phyloP scores from a whole-genome alignment of 148 eudicot genomes.

The Vaccinium myrtillus region DNA sequence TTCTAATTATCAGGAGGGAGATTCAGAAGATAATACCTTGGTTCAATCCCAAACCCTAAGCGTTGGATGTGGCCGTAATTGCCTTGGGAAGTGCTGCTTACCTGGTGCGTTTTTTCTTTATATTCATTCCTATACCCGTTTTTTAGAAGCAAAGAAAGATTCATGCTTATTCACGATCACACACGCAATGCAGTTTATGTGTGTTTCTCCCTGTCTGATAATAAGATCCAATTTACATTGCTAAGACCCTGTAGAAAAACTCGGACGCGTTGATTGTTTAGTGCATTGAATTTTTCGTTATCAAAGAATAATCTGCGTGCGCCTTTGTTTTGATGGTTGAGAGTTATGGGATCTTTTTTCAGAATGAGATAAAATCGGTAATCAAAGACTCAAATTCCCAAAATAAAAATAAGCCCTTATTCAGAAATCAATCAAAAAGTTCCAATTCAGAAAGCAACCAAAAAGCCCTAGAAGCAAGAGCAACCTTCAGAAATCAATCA shows the following conservation, averaged over 20 bases:
- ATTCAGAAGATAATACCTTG: conserved; percentile 29
- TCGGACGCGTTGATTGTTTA: not conserved
- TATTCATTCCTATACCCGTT: not conserved
- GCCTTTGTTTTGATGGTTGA: no score
- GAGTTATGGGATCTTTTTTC: no score
- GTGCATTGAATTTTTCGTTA: no score
- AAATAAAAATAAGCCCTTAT: no score
- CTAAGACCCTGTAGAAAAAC: not conserved
- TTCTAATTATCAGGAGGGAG: conserved; percentile 21
- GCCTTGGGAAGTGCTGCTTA: conserved; percentile 53
- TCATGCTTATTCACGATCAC: not conserved
- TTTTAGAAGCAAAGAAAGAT: not conserved
- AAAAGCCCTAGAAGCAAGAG: no score
- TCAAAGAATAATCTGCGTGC: no score
- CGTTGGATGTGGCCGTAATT: conserved; percentile 55
- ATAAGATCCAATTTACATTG: not conserved
- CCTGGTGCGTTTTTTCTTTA: conserved; percentile 30
- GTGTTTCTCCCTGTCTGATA: not conserved
- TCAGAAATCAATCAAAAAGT: no score
- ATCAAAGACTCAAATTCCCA: no score
- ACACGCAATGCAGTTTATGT: not conserved
- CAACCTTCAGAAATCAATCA: no score
- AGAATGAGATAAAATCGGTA: no score
- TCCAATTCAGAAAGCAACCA: no score
- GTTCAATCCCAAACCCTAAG: conserved; percentile 23